Percentiles rank a stretch among this genome's conserved stretches.
Conservation (phyloP, 1,284 basidiomycete species). For the Fomitiporia mediterranea region DNA sequence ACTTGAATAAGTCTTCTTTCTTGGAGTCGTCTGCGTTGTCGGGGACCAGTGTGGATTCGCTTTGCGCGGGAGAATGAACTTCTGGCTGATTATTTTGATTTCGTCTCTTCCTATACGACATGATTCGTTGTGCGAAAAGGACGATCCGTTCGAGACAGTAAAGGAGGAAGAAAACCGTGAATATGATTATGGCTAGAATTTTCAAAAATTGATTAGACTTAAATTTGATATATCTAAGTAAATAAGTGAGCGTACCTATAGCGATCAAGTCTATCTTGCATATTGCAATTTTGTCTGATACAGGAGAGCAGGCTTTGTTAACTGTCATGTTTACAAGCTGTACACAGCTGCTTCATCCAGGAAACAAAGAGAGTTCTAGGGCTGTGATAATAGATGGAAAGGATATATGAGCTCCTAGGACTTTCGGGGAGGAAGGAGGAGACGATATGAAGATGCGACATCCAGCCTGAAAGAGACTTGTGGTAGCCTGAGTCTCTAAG, state of each 20-base stretch:
- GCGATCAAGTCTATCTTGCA: slow-evolving; percentile 10
- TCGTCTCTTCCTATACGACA: neutral
- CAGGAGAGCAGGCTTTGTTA: neutral
- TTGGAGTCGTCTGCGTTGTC: neutral
- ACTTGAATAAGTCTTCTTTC: too few species aligned
- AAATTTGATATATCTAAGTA: neutral
- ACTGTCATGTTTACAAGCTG: too few species aligned
- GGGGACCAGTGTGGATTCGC: neutral
- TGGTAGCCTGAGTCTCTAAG: too few species aligned
- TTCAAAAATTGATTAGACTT: neutral
- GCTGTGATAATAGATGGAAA: too few species aligned
- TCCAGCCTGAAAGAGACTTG: too few species aligned
- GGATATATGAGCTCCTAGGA: too few species aligned
- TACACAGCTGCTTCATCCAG: too few species aligned
- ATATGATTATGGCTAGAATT: neutral
- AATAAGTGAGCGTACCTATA: neutral
- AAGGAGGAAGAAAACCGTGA: slow-evolving; percentile 7
- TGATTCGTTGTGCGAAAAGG: neutral
- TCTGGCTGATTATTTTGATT: neutral
- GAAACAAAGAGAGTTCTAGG: too few species aligned
- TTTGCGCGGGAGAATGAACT: neutral
- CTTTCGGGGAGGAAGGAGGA: too few species aligned
- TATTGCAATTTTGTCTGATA: slow-evolving; percentile 2
- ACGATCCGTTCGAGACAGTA: slow-evolving; percentile 8
- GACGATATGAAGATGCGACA: too few species aligned